Base-by-base conservation (phyloP, 345 rosid genomes). In the Arabidopsis suecica region DNA sequence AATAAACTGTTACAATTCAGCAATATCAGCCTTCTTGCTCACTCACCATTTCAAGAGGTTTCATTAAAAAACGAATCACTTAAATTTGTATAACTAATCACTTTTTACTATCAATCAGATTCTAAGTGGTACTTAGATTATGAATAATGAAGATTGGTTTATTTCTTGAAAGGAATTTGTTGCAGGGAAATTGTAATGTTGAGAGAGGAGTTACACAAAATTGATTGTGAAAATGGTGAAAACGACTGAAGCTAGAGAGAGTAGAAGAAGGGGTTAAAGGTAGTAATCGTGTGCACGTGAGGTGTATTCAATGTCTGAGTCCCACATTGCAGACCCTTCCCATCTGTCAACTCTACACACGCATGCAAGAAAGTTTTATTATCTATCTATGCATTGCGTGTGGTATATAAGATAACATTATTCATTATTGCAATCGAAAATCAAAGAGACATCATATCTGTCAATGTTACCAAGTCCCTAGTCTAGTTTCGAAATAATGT, bases 251-350 rank as follows among this genome's bases (percentile, higher is more conserved):
- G 70, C 41, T 68, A 20, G 48, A 62, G 48, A 61, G 6, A 42
- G 63, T 41, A 53, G 63, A 54, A 13, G 37, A 60, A 20, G 7
- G 14, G 40, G 42, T 53, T 34, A 18, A 30, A 69, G 45, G 76
- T 71, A 47, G 66, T 56, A 57, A 56, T 64, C 66, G 71, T 47
- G 70, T 57, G 76, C 80, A 77, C 80, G 80, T 77, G 76, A 77
- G 76, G 18, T 30, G 59, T 37, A 71, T 77, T 77, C 59, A 71
- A 57, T 64, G 47, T 55, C 1, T 14, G 53, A 48, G 71, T 64
- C 81, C 72, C 57, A 77, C 76, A 54, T 45, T 42, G 25, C 59
- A 62, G 71, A 69, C 73, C 38, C 38, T 50, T 36, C 59, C 7
- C 61, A 77, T 70, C 69, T 77, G 76, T 65, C 80, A 62, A 45